These are phyloP conservation scores for Triangularia setosa DNA, from an alignment of 2,329 filamentous ascomycete species.

Conservation along the genomic window DNA sequence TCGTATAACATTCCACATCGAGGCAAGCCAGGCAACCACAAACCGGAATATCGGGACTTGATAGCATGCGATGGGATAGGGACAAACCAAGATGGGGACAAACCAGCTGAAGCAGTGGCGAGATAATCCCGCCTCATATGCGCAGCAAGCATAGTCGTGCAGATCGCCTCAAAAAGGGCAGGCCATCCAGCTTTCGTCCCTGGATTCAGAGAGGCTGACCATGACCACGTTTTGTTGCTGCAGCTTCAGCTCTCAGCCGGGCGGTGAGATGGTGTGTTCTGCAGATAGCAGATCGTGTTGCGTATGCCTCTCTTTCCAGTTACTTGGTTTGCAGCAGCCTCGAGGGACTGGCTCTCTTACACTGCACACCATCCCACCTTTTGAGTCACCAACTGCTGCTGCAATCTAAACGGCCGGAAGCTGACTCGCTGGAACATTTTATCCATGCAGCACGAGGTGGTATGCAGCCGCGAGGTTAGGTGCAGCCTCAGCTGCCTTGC, in stretches of 20 bases:
- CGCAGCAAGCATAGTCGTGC: conserved; percentile 8
- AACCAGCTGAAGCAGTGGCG: conserved; percentile 17
- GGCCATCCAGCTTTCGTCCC: background rate
- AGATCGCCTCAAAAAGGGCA: conserved; percentile 2
- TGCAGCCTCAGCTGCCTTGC: background rate
- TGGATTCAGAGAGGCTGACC: conserved; percentile 5
- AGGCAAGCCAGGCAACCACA: background rate
- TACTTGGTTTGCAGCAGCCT: conserved; percentile 7
- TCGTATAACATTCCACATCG: background rate
- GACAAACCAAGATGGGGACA: background rate
- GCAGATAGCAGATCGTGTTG: background rate
- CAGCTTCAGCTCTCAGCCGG: conserved; percentile 11
- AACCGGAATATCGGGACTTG: background rate
- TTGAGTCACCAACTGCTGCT: background rate
- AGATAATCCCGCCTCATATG: conserved; percentile 11
- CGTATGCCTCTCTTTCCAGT: background rate
- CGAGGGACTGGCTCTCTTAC: background rate
- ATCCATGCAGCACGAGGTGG: conserved; percentile 7
- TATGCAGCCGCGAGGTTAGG: conserved; percentile 4
- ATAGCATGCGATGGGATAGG: background rate
- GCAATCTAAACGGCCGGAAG: conserved; percentile 9
- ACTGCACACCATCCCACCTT: conserved; percentile 3
- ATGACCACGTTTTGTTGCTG: background rate
- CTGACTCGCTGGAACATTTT: conserved; percentile 9
- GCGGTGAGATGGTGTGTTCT: background rate